Evolutionary conservation across 2,329 filamentous ascomycete genomes (phyloP).

Genomic region (Pezicula rhizophila): DNA sequence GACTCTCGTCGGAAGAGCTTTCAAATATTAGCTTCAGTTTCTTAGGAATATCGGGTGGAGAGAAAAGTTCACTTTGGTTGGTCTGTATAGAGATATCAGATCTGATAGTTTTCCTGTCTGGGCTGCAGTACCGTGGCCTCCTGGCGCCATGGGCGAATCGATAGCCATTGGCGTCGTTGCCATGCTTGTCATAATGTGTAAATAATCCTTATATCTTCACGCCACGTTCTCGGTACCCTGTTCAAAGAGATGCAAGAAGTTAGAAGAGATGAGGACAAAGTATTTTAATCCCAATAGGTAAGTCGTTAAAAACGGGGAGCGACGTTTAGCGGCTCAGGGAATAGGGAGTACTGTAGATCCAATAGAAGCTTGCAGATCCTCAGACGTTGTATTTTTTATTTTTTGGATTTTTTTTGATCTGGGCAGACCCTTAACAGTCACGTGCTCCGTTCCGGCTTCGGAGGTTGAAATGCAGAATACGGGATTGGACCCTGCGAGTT

Average conservation of each 20-base stretch:
- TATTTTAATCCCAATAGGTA: too few species aligned
- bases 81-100: constrained; percentile 70
- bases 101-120: constrained; percentile 65
- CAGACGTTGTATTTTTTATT: too few species aligned
- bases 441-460: neutral
- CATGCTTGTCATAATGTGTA: constrained; percentile 12
- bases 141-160: constrained; percentile 24
- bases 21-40: constrained; percentile 6
- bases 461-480: neutral
- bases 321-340: too few species aligned
- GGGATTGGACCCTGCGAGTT: neutral
- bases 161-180: constrained; percentile 26
- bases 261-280: neutral
- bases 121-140: constrained; percentile 15
- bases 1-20: constrained; percentile 55
- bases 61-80: constrained; percentile 59
- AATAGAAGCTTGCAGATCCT: too few species aligned
- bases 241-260: neutral
- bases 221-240: too few species aligned
- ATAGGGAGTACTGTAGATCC: too few species aligned
- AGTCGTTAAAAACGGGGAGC: too few species aligned
- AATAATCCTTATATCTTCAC: neutral
- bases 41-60: neutral
- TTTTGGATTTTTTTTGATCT: too few species aligned
- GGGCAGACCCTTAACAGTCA: too few species aligned